phyloP scores from a whole-genome alignment of 495 filamentous ascomycete genomes.

The Daldinia childiae region DNA sequence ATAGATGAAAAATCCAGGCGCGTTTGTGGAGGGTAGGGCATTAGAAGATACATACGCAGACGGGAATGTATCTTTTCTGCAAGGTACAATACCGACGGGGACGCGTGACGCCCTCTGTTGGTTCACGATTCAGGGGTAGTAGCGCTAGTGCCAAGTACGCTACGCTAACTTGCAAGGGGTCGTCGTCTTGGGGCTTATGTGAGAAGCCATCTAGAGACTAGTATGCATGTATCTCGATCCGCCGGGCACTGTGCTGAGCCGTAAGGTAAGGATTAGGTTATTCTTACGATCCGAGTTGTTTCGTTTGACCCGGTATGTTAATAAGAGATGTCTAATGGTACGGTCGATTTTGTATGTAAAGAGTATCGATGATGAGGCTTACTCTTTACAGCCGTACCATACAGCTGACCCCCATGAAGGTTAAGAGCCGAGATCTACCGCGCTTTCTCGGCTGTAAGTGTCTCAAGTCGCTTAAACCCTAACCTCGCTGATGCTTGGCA shows the following conservation, averaged over 20 bases:
- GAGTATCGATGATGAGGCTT: slow-evolving; percentile 4
- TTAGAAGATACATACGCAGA: slow-evolving; percentile 5
- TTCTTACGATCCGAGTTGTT: slow-evolving; percentile 23
- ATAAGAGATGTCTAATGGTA: neutral
- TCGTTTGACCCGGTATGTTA: slow-evolving; percentile 1
- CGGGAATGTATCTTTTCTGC: slow-evolving; percentile 22
- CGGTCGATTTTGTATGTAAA: neutral
- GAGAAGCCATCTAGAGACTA: slow-evolving; percentile 5
- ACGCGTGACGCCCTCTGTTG: slow-evolving; percentile 26
- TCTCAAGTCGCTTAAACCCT: slow-evolving; percentile 34
- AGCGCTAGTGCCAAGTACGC: slow-evolving; percentile 23
- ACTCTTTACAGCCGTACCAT: slow-evolving; percentile 1
- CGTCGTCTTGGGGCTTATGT: neutral
- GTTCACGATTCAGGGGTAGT: slow-evolving; percentile 28
- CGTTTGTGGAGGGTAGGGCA: slow-evolving; percentile 19
- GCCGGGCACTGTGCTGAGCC: slow-evolving; percentile 13
- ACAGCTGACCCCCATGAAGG: slow-evolving; percentile 10
- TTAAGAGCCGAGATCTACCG: slow-evolving; percentile 14
- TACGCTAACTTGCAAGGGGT: slow-evolving; percentile 8
- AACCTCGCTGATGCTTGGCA: slow-evolving; percentile 24
- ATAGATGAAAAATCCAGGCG: slow-evolving; percentile 15
- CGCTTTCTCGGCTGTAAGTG: slow-evolving; percentile 14
- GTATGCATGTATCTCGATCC: slow-evolving; percentile 1
- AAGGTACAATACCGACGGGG: slow-evolving; percentile 25
- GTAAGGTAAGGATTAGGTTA: slow-evolving; percentile 19